phyloP scores from a whole-genome alignment of 2,329 filamentous ascomycete genomes.

The Colletotrichum ledebouriae region DNA sequence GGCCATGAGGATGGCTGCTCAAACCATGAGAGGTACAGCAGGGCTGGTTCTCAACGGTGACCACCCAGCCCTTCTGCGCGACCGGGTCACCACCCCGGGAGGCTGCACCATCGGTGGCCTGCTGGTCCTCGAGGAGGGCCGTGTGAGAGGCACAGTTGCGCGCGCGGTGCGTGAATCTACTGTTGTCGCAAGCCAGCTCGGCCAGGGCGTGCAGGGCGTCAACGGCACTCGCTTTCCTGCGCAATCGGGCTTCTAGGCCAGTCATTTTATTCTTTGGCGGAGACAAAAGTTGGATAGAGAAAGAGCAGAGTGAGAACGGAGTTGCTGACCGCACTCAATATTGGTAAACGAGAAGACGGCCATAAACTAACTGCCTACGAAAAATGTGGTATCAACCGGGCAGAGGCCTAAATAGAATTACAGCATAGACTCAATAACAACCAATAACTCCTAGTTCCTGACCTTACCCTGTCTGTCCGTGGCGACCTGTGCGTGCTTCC shows the following conservation, averaged over 20 bases:
- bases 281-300: too few species aligned
- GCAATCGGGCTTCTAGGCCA: constrained; percentile 24
- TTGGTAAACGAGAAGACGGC: constrained; percentile 14
- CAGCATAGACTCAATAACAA: constrained; percentile 25
- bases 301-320: background rate
- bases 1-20: constrained; percentile 82
- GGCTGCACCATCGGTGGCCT: constrained; percentile 84
- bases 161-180: constrained; percentile 79
- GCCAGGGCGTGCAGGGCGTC: constrained; percentile 60
- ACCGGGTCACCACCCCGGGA: constrained; percentile 83
- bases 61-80: constrained; percentile 80
- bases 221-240: constrained; percentile 58
- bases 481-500: background rate
- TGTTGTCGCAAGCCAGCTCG: constrained; percentile 76
- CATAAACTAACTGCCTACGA: constrained; percentile 20
- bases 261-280: background rate
- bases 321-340: constrained; percentile 2
- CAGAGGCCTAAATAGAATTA: constrained; percentile 32
- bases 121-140: constrained; percentile 79
- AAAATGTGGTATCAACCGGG: constrained; percentile 39
- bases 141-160: constrained; percentile 75
- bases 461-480: background rate
- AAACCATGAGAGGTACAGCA: constrained; percentile 82
- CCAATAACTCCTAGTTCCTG: constrained; percentile 32
- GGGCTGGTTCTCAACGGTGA: constrained; percentile 77